Conservation (phyloP, 2,329 filamentous ascomycete species). For the Coniochaeta sp. region DNA sequence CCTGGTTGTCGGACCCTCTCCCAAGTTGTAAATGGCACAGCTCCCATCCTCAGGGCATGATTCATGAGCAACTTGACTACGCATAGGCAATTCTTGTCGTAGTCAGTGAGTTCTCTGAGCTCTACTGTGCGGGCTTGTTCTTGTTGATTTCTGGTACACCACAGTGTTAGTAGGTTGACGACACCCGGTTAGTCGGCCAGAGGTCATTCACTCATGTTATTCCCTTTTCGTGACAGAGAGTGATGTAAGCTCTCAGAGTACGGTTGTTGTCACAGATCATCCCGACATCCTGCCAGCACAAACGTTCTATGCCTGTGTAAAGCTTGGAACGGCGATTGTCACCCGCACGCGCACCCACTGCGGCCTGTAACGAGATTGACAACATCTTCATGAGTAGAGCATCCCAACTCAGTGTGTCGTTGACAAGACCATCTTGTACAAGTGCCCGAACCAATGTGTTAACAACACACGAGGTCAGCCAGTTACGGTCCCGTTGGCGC, state of each 20-base stretch:
- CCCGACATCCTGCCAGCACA: too few relatives aligned
- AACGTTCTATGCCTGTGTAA: too few relatives aligned
- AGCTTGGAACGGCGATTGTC: too few relatives aligned
- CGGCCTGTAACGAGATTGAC: background rate
- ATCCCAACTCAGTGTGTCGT: background rate
- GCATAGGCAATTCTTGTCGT: background rate
- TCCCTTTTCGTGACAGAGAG: background rate
- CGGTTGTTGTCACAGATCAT: background rate
- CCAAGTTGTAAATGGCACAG: background rate
- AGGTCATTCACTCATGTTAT: background rate
- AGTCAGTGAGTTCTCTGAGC: background rate
- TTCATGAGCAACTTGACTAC: background rate
- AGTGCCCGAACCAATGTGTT: background rate
- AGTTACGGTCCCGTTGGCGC: background rate
- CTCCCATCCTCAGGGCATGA: background rate
- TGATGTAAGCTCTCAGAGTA: background rate
- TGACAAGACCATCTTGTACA: background rate
- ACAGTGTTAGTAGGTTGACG: background rate
- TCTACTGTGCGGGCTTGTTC: background rate
- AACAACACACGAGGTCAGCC: background rate
- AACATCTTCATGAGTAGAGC: background rate
- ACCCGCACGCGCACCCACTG: too few relatives aligned
- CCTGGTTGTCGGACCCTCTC: background rate
- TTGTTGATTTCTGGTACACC: background rate
- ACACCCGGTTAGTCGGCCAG: background rate